Evolutionary conservation across 306 rosid species (phyloP).

Genomic region (Begonia peltatifolia): DNA sequence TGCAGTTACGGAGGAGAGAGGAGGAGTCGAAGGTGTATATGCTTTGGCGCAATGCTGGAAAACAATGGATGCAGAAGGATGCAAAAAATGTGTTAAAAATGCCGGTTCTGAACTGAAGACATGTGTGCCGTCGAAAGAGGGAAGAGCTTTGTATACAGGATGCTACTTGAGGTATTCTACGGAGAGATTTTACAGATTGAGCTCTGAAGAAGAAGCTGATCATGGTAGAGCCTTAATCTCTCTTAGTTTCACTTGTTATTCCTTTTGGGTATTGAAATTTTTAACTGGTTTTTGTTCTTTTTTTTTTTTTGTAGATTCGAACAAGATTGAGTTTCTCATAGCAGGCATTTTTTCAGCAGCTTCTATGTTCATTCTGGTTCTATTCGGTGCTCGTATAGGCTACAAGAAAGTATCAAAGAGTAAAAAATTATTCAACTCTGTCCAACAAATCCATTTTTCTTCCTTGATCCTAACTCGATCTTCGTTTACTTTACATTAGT

Average conservation of each 20-base stretch:
- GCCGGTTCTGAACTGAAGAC: slow-evolving; percentile 10
- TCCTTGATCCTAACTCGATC: slow-evolving; percentile 6
- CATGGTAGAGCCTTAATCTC: not conserved
- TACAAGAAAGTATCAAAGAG: slow-evolving; percentile 7
- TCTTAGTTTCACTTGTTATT: not conserved
- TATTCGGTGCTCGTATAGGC: slow-evolving; percentile 15
- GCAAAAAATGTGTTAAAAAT: slow-evolving; percentile 19
- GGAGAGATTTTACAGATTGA: slow-evolving; percentile 20
- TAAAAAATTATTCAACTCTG: not conserved
- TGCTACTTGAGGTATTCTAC: slow-evolving; percentile 43
- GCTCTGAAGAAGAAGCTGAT: not conserved
- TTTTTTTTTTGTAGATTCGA: slow-evolving; percentile 8
- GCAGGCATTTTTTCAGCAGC: slow-evolving; percentile 13
- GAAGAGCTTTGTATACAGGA: slow-evolving; percentile 31
- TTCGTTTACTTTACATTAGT: slow-evolving; percentile 11
- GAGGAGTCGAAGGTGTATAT: slow-evolving; percentile 27
- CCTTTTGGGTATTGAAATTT: not conserved
- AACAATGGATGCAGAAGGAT: slow-evolving; percentile 9
- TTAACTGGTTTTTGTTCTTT: slow-evolving; percentile 2
- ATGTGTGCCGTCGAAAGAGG: slow-evolving; percentile 29
- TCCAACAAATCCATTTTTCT: not conserved
- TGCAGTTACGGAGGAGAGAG: slow-evolving; percentile 11
- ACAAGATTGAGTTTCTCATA: slow-evolving; percentile 10
- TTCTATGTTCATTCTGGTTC: slow-evolving; percentile 11
- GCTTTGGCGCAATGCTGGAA: slow-evolving; percentile 62